Evolutionary conservation across 148 eudicot species (phyloP), one percentile per base, ranked within the genome.

Genomic region (Camellia lanceoleosa): DNA sequence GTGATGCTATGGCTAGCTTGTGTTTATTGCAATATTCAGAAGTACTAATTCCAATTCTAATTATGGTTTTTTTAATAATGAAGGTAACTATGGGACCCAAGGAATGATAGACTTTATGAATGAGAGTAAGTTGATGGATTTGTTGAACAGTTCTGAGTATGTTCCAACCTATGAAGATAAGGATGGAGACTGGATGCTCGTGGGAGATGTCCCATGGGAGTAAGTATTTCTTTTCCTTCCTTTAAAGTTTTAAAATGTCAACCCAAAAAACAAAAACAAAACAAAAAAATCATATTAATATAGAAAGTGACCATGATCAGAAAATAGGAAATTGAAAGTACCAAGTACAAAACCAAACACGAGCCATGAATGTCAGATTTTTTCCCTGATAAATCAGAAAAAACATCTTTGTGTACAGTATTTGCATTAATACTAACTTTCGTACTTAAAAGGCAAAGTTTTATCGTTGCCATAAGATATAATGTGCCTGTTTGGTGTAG

Each of bases 151-250:
- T 78, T 89, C 90, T 64, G 93, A 89, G 56, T 90, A 88, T 84
- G 93, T 90, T 30, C 91, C 93, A n/a, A 84, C 87, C 70, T 90
- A 90, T 76, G 90, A 91, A 75, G 94, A 91, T 72, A 91, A 87
- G 81, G 94, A 91, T 79, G 94, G 94, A 1, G 94, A 91, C 63
- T 91, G 94, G 94, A 91, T 91, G 94, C 94, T 91, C 58, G 94
- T 91, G 42, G 94, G 94, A 11, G 94, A 91, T 80, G 94, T 91
- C 54, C 94, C 94, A 15, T 91, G 94, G 94, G 88, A 87, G 94
- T 91, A 89, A 74, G 94, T 79, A 5, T 41, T 11, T 61, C 58
- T 0, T 74, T 41, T 30, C 59, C 49, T n/a, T 12, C n/a, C 30
- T 44, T 46, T 16, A 13, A 63, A 76, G 20, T 5, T 47, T 14